A percentile compares a stretch with the other conserved stretches of the same genome.
These are phyloP conservation scores for Hyaloscypha bicolor DNA, from an alignment of 495 filamentous ascomycete genomes.

Conservation along the genomic window DNA sequence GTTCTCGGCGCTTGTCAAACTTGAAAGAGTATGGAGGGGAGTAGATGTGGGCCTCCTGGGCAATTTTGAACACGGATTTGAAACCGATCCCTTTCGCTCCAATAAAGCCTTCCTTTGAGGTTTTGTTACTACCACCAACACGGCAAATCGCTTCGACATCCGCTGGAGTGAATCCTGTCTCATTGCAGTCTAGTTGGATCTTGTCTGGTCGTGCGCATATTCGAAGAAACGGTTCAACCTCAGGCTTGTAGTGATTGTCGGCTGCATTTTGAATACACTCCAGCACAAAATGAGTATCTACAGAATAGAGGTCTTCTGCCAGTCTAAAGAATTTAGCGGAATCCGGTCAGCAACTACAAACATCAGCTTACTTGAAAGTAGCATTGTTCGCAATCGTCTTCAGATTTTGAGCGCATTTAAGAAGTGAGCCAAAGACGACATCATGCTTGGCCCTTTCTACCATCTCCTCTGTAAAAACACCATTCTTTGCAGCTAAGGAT, in stretches of 20 bases:
- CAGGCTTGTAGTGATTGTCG: constrained; percentile 37
- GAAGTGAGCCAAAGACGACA: not conserved
- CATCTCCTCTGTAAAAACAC: constrained; percentile 8
- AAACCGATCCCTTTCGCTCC: constrained; percentile 53
- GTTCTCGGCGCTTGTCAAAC: constrained; percentile 32
- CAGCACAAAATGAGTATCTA: constrained; percentile 40
- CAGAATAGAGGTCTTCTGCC: constrained; percentile 37
- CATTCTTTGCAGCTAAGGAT: not conserved
- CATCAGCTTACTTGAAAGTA: constrained; percentile 4
- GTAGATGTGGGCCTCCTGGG: constrained; percentile 40
- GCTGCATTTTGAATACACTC: constrained; percentile 49
- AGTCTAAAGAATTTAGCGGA: constrained; percentile 1
- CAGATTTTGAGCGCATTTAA: constrained; percentile 5
- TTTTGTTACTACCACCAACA: constrained; percentile 42
- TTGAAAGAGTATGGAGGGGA: constrained; percentile 43
- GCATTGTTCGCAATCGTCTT: constrained; percentile 7
- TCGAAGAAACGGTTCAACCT: constrained; percentile 4
- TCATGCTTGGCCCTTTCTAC: constrained; percentile 6
- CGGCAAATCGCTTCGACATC: constrained; percentile 41
- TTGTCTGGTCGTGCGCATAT: constrained; percentile 11
- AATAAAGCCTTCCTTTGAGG: constrained; percentile 31
- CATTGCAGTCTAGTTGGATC: constrained; percentile 40
- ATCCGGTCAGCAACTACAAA: not conserved
- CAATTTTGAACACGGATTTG: constrained; percentile 49
- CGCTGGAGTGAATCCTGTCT: constrained; percentile 40